Conservation (phyloP, 306 rosid genomes). For the Lagenaria siceraria region DNA sequence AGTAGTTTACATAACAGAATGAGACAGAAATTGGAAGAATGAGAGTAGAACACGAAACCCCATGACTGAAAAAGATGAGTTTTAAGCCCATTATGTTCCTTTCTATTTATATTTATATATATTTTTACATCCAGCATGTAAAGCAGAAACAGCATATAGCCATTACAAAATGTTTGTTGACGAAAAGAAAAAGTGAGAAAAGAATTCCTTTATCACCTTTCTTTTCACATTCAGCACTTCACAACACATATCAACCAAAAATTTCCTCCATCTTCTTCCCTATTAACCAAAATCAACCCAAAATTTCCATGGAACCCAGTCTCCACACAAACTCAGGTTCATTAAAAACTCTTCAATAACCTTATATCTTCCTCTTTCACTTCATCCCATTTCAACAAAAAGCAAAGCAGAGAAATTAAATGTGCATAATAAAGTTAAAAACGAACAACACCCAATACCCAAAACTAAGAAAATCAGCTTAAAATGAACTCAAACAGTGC, state of each 20-base stretch:
- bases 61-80: constrained; percentile 13
- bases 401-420: not conserved
- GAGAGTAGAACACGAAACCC: constrained; percentile 44
- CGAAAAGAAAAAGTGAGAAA: not conserved
- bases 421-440: not conserved
- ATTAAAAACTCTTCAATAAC: not conserved
- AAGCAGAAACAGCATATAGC: constrained; percentile 44
- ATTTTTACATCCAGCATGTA: constrained; percentile 49
- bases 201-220: not conserved
- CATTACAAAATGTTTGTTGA: constrained; percentile 2
- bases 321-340: not conserved
- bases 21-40: constrained; percentile 22
- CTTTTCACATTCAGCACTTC: not conserved
- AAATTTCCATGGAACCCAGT: not conserved
- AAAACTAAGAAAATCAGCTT: not conserved
- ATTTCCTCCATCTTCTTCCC: not conserved
- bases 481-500: not conserved
- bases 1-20: not conserved
- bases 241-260: not conserved
- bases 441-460: not conserved
- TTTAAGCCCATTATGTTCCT: constrained; percentile 19
- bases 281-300: not conserved
- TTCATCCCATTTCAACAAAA: not conserved
- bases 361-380: not conserved
- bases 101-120: constrained; percentile 14